Conservation (phyloP, 345 rosid genomes). For the Dipteronia dyeriana region DNA sequence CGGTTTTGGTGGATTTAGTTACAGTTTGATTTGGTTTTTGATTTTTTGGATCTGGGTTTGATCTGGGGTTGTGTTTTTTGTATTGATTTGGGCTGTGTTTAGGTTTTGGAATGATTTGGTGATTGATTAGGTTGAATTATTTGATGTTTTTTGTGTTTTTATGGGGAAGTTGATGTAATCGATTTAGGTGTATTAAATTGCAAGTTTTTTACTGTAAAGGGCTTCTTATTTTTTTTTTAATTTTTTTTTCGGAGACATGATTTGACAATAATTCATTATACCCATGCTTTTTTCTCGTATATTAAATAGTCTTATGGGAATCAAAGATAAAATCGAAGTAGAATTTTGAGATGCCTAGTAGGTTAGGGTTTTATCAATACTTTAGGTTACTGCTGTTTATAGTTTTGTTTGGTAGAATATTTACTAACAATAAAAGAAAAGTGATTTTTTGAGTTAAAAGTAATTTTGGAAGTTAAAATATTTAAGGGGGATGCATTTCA, state of each 20-base stretch:
- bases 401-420: neutral
- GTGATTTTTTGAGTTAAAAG: neutral
- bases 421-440: too few relatives aligned
- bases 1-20: slow-evolving; percentile 1
- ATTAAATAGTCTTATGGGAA: neutral
- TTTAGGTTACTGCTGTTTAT: neutral
- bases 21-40: slow-evolving; percentile 11
- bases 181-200: too few relatives aligned
- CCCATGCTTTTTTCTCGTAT: neutral
- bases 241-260: neutral
- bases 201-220: too few relatives aligned
- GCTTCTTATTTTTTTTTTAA: too few relatives aligned
- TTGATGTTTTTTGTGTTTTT: neutral
- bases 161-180: too few relatives aligned
- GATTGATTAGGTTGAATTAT: neutral
- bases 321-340: neutral
- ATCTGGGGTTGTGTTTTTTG: slow-evolving; percentile 13
- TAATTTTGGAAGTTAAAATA: too few relatives aligned
- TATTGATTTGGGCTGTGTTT: neutral
- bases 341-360: neutral
- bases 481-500: neutral
- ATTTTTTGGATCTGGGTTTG: slow-evolving; percentile 34
- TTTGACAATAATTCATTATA: neutral
- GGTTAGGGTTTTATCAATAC: neutral
- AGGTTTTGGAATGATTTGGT: neutral